Conservation (phyloP, 1,284 basidiomycete genomes). For the Flammula alnicola region DNA sequence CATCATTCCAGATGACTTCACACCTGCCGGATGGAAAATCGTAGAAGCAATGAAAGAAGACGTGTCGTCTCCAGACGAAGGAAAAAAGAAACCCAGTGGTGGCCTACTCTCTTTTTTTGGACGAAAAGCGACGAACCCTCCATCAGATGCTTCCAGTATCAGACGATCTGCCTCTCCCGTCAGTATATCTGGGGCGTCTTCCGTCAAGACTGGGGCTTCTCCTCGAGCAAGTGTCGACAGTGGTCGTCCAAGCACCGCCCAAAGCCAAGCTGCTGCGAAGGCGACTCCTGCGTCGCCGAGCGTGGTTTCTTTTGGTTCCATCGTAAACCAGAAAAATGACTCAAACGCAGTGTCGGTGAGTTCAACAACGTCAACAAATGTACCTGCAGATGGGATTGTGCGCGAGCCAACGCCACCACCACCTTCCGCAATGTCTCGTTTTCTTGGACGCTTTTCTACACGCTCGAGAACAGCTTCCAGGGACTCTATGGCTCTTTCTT, state of each 20-base stretch:
- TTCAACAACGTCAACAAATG: not conserved
- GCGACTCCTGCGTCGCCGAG: conserved; percentile 14
- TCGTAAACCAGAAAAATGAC: conserved; percentile 3
- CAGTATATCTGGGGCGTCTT: conserved; percentile 13
- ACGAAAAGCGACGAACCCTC: conserved; percentile 38
- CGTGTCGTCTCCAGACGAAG: conserved; percentile 32
- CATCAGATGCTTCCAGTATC: conserved; percentile 18
- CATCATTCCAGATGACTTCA: conserved; percentile 51
- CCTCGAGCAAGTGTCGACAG: conserved; percentile 30
- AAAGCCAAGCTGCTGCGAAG: conserved; percentile 4
- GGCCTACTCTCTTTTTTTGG: conserved; percentile 75
- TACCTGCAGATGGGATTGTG: conserved; percentile 16
- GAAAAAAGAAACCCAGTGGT: conserved; percentile 52
- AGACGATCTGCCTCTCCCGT: conserved; percentile 30
- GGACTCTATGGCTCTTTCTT: conserved; percentile 64
- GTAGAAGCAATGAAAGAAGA: conserved; percentile 37
- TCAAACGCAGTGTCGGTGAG: conserved; percentile 6
- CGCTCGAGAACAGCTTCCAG: conserved; percentile 41
- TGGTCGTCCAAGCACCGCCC: conserved; percentile 8
- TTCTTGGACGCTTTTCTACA: conserved; percentile 66
- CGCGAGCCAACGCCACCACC: conserved; percentile 28
- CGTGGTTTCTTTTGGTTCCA: conserved; percentile 7
- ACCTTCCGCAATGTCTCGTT: conserved; percentile 72
- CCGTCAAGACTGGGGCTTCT: conserved; percentile 22
- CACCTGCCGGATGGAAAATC: conserved; percentile 68